Percentiles rank a stretch among this genome's conserved stretches.
phyloP scores from a whole-genome alignment of 2,329 filamentous ascomycete genomes.

The Aspergillus tubingensis region DNA sequence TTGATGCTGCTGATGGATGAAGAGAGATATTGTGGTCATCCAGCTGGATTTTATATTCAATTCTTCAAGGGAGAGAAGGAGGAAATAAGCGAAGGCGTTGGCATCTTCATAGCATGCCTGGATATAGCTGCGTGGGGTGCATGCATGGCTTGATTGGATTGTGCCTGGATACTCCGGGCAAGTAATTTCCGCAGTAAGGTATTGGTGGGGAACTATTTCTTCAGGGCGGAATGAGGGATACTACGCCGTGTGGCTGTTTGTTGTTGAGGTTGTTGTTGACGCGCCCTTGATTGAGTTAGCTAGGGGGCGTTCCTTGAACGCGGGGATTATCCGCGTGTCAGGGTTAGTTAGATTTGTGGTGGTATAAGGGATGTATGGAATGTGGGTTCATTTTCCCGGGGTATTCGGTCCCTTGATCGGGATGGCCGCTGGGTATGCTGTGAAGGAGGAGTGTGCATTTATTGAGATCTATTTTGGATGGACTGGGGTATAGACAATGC shows the following conservation, averaged over 20 bases:
- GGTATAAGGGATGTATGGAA: neutral
- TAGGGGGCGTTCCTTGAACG: neutral
- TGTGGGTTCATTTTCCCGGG: neutral
- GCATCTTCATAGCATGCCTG: neutral
- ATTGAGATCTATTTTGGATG: too few species aligned
- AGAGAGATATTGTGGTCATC: neutral
- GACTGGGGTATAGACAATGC: too few species aligned
- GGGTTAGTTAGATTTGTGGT: neutral
- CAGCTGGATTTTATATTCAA: neutral
- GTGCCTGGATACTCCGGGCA: neutral
- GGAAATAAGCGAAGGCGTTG: neutral
- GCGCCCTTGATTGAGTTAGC: neutral
- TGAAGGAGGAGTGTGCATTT: too few species aligned
- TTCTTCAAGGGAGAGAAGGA: neutral
- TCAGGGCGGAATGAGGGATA: neutral
- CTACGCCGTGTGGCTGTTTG: neutral
- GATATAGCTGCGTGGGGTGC: neutral
- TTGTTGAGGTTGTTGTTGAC: neutral
- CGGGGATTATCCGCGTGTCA: neutral
- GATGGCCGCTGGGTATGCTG: too few species aligned
- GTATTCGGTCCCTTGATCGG: too few species aligned
- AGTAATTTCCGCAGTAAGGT: neutral
- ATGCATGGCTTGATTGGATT: neutral
- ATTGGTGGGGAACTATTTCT: too few species aligned
- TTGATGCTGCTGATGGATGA: neutral